These are phyloP conservation scores for Komagataella pseudopastoris DNA, from an alignment of 805 yeast genomes.

Conservation along the genomic window DNA sequence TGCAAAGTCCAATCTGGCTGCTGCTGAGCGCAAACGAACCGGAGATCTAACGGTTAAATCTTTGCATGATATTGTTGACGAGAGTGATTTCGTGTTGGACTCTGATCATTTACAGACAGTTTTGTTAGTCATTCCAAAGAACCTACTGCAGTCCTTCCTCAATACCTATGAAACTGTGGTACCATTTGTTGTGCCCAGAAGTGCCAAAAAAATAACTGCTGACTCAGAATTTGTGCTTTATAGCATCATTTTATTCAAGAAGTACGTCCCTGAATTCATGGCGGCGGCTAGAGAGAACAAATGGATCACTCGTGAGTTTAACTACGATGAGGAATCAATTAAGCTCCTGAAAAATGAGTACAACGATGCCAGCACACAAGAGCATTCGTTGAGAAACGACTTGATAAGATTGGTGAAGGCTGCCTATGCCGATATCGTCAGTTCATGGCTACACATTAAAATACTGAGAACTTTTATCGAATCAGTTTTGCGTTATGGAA, in stretches of 20 bases:
- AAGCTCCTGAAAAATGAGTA: slow-evolving; percentile 68
- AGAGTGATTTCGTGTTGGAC: slow-evolving; percentile 69
- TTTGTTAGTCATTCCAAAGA: slow-evolving; percentile 80
- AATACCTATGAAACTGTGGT: slow-evolving; percentile 63
- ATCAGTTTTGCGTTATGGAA: slow-evolving; percentile 87
- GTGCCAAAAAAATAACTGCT: slow-evolving; percentile 53
- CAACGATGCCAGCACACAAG: slow-evolving; percentile 60
- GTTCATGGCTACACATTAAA: slow-evolving; percentile 86
- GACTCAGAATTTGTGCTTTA: slow-evolving; percentile 69
- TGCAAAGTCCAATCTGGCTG: slow-evolving; percentile 72
- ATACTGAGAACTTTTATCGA: slow-evolving; percentile 83
- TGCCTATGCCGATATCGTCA: slow-evolving; percentile 77
- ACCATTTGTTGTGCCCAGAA: slow-evolving; percentile 82
- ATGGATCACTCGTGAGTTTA: slow-evolving; percentile 88
- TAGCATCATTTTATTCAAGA: slow-evolving; percentile 76
- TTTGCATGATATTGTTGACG: slow-evolving; percentile 75
- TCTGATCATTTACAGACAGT: slow-evolving; percentile 81
- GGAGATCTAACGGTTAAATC: slow-evolving; percentile 91
- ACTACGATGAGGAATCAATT: slow-evolving; percentile 66
- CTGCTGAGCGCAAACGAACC: slow-evolving; percentile 84
- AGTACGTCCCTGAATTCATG: slow-evolving; percentile 56
- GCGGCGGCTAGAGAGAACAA: slow-evolving; percentile 68
- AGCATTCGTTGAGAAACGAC: slow-evolving; percentile 62
- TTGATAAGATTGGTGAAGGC: slow-evolving; percentile 72
- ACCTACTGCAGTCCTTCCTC: slow-evolving; percentile 44